These are phyloP conservation scores for Fusarium sp. DNA, from an alignment of 2,329 filamentous ascomycete species.

Conservation along the genomic window DNA sequence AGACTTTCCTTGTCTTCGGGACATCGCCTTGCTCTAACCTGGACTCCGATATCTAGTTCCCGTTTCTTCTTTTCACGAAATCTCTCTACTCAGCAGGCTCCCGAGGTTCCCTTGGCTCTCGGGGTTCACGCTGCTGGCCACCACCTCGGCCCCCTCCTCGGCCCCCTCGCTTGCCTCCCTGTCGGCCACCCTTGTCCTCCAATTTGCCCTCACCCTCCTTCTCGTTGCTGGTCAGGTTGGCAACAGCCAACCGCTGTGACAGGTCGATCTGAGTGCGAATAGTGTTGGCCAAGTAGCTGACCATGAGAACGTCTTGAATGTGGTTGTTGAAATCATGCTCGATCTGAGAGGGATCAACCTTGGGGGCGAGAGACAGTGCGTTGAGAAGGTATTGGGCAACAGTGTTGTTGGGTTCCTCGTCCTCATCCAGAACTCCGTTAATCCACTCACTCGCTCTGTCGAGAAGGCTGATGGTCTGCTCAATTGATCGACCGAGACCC, in stretches of 20 bases:
- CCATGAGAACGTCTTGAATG: slow-evolving; percentile 97
- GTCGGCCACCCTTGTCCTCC: slow-evolving; percentile 56
- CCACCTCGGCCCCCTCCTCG: slow-evolving; percentile 60
- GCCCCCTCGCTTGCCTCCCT: slow-evolving; percentile 60
- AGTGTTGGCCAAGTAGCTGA: slow-evolving; percentile 97
- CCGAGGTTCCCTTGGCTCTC: slow-evolving; percentile 59
- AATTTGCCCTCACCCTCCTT: slow-evolving; percentile 59
- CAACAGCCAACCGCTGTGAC: slow-evolving; percentile 91
- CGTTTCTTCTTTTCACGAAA: slow-evolving; percentile 16
- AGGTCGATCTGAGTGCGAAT: slow-evolving; percentile 99
- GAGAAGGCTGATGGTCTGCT: slow-evolving; percentile 87
- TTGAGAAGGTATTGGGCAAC: slow-evolving; percentile 96
- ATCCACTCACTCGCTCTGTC: slow-evolving; percentile 93
- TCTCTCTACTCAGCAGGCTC: slow-evolving; percentile 45
- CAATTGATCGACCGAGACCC: slow-evolving; percentile 82
- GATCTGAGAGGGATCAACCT: slow-evolving; percentile 89
- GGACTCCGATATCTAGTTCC: slow-evolving; percentile 30
- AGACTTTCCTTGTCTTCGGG: slow-evolving; percentile 32
- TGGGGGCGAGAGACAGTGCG: slow-evolving; percentile 89
- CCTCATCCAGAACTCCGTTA: slow-evolving; percentile 92
- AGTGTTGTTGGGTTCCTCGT: slow-evolving; percentile 86
- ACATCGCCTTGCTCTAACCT: slow-evolving; percentile 36
- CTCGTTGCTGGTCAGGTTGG: slow-evolving; percentile 64
- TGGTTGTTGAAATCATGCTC: slow-evolving; percentile 99
- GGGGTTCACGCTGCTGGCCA: slow-evolving; percentile 56